phyloP scores from a whole-genome alignment of 1,284 basidiomycete genomes.

The Amylostereum areolatum region DNA sequence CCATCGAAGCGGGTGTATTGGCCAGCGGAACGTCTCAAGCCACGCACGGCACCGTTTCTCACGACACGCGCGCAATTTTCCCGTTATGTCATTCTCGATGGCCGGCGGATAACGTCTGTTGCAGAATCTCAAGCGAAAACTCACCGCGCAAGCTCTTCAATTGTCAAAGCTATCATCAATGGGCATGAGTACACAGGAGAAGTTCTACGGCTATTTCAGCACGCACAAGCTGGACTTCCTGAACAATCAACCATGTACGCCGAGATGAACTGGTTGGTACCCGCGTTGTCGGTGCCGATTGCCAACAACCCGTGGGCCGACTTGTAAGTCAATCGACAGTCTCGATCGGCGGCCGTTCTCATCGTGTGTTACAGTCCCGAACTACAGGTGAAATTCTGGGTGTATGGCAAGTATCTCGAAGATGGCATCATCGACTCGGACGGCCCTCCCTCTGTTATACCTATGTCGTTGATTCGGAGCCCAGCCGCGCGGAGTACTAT shows the following conservation, averaged over 20 bases:
- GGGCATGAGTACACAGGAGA: slow-evolving; percentile 1
- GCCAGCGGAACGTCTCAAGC: background rate
- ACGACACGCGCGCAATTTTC: background rate
- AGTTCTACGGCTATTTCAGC: slow-evolving; percentile 4
- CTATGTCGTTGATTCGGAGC: too few species aligned
- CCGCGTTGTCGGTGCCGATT: background rate
- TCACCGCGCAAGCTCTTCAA: background rate
- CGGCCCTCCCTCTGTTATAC: too few species aligned
- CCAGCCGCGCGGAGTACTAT: too few species aligned
- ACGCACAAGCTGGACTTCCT: slow-evolving; percentile 1
- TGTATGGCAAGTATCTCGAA: too few species aligned
- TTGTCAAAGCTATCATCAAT: slow-evolving; percentile 1
- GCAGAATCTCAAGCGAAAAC: background rate
- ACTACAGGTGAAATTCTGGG: too few species aligned
- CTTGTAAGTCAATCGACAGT: slow-evolving; percentile 7
- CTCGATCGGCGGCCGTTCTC: too few species aligned
- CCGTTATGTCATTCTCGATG: slow-evolving; percentile 2
- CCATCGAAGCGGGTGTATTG: background rate
- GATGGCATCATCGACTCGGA: too few species aligned
- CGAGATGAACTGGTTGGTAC: slow-evolving; percentile 8
- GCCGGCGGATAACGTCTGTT: slow-evolving; percentile 1
- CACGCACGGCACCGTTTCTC: background rate
- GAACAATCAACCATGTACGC: slow-evolving; percentile 4
- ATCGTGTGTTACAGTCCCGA: too few species aligned
- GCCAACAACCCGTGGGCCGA: slow-evolving; percentile 3